A percentile compares a stretch with the other conserved stretches of the same genome.
phyloP scores from a whole-genome alignment of 1,284 basidiomycete species.

The Tetrapyrgos nigripes region DNA sequence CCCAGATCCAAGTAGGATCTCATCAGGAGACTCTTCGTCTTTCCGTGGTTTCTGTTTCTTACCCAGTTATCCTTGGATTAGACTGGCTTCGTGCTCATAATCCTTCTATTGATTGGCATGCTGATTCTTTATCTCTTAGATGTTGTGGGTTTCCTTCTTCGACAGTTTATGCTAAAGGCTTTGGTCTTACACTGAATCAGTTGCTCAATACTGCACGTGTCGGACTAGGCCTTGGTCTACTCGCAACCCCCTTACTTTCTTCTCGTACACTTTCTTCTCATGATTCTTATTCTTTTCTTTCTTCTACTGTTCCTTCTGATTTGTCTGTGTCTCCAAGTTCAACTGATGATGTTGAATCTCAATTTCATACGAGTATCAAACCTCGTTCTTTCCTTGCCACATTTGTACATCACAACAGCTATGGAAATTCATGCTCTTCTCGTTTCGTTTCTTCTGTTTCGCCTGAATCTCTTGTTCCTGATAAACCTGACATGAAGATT shows the following conservation, averaged over 20 bases:
- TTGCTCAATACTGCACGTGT: neutral
- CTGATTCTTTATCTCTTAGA: neutral
- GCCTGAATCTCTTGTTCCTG: neutral
- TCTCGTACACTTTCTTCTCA: neutral
- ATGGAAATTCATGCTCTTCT: neutral
- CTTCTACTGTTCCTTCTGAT: neutral
- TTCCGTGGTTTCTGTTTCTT: slow-evolving; percentile 14
- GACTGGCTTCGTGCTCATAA: slow-evolving; percentile 21
- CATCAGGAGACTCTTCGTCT: slow-evolving; percentile 20
- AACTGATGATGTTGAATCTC: neutral
- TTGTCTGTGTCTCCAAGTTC: neutral
- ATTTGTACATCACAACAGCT: slow-evolving; percentile 1
- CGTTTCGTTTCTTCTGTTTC: neutral
- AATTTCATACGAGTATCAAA: neutral
- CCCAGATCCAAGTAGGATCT: slow-evolving; percentile 24
- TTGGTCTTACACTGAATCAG: neutral
- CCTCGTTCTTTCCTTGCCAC: neutral
- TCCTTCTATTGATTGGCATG: slow-evolving; percentile 19
- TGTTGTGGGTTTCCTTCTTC: slow-evolving; percentile 10
- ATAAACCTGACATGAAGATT: neutral
- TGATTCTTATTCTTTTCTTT: neutral
- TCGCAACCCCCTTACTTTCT: neutral
- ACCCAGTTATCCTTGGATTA: slow-evolving; percentile 20
- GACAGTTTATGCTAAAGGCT: slow-evolving; percentile 20
- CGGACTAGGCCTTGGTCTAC: slow-evolving; percentile 4